Conservation (phyloP, 768 basidiomycete species). For the Clavaria fumosa region DNA sequence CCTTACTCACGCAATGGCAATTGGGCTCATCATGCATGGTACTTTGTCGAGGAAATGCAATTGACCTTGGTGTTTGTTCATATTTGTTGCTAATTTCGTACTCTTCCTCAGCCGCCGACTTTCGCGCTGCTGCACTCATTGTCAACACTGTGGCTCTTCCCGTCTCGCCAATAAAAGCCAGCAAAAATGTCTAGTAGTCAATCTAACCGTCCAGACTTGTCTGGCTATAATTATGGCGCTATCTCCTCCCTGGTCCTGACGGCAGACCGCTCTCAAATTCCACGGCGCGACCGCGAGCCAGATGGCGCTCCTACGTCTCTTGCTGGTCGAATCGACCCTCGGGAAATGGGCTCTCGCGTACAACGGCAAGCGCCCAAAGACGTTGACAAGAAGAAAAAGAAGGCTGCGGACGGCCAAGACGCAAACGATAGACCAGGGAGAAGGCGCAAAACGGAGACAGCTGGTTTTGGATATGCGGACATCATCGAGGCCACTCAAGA, state of each 20-base stretch:
- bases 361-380: conserved; percentile 73
- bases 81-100: too few relatives aligned
- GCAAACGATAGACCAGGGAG: conserved; percentile 36
- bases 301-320: conserved; percentile 93
- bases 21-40: background rate
- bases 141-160: too few relatives aligned
- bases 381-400: conserved; percentile 87
- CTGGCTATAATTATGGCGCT: conserved; percentile 90
- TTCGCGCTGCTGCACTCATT: too few relatives aligned
- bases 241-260: conserved; percentile 91
- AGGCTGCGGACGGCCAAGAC: conserved; percentile 47
- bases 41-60: too few relatives aligned
- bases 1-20: conserved; percentile 6
- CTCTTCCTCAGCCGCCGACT: too few relatives aligned
- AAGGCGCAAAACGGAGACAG: conserved; percentile 46
- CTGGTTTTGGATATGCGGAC: conserved; percentile 70
- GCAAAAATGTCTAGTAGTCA: too few relatives aligned
- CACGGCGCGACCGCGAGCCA: conserved; percentile 86
- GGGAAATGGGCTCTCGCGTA: conserved; percentile 89
- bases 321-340: conserved; percentile 75
- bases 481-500: conserved; percentile 91
- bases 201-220: conserved; percentile 76
- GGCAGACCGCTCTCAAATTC: conserved; percentile 69
- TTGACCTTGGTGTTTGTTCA: too few relatives aligned
- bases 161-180: too few relatives aligned